Conservation (phyloP, 306 rosid genomes). For the Malus domestica region DNA sequence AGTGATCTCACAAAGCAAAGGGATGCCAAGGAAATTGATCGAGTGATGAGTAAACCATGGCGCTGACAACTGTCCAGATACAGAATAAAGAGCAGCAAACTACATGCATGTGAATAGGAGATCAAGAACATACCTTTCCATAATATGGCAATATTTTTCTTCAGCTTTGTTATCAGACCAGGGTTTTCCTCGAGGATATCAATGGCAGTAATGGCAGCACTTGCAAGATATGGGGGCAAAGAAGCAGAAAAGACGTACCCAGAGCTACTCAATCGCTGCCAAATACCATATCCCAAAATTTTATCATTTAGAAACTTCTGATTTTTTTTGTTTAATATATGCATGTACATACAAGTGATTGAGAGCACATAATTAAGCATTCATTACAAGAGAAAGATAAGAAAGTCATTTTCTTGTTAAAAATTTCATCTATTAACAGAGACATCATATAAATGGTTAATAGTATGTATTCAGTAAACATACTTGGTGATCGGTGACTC, state of each 20-base stretch:
- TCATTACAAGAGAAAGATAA: background rate
- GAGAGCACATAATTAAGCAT: background rate
- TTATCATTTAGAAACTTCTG: constrained; percentile 14
- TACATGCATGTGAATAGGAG: background rate
- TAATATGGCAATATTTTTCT: constrained; percentile 47
- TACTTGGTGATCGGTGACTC: constrained; percentile 97
- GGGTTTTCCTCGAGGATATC: constrained; percentile 85
- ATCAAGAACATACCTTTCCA: constrained; percentile 60
- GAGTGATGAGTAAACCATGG: background rate
- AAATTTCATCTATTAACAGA: constrained; percentile 11
- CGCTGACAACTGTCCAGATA: background rate
- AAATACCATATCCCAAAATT: constrained; percentile 15
- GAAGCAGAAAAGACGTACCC: constrained; percentile 98
- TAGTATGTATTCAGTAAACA: constrained; percentile 11
- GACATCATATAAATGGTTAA: background rate
- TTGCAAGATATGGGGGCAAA: constrained; percentile 95
- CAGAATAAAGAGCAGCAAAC: background rate
- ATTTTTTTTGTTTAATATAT: background rate
- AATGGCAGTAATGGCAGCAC: constrained; percentile 84
- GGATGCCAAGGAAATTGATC: background rate
- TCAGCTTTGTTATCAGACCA: constrained; percentile 56
- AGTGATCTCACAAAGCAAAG: background rate
- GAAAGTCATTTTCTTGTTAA: background rate
- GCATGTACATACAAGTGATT: background rate
- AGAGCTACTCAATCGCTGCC: constrained; percentile 93